Percentiles rank a stretch among this genome's conserved stretches.
Conservation (phyloP, 2,329 filamentous ascomycete species). For the Pestalotiopsis sp. region DNA sequence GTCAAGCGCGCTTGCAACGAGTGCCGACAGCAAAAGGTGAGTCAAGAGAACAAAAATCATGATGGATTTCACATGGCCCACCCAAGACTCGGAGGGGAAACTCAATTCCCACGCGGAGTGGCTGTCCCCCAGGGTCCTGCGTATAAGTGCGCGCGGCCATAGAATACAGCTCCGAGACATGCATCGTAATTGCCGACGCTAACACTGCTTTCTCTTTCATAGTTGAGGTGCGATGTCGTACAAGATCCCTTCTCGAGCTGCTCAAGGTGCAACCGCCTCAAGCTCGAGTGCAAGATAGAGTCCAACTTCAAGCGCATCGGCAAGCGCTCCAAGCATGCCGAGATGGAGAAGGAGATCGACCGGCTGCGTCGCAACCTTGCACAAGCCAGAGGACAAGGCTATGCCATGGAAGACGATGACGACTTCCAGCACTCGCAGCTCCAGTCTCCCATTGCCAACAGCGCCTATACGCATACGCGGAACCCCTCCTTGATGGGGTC, state of each 20-base stretch:
- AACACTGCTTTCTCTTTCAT: constrained; percentile 17
- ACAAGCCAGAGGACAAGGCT: constrained; percentile 63
- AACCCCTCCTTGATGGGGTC: constrained; percentile 69
- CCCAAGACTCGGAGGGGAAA: not conserved
- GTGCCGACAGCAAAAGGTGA: constrained; percentile 83
- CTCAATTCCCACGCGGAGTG: not conserved
- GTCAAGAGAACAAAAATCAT: constrained; percentile 27
- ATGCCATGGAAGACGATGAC: constrained; percentile 54
- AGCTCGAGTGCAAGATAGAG: constrained; percentile 83
- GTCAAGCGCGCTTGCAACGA: constrained; percentile 84
- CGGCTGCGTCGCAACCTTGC: constrained; percentile 64
- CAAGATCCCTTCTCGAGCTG: constrained; percentile 80
- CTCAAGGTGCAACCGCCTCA: constrained; percentile 76
- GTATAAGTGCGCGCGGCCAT: constrained; percentile 1
- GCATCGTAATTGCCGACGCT: constrained; percentile 1
- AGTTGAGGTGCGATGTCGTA: constrained; percentile 83
- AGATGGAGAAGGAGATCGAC: constrained; percentile 85
- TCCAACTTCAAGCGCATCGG: constrained; percentile 85
- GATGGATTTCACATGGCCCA: not conserved
- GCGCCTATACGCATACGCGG: constrained; percentile 60
- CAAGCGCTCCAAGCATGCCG: constrained; percentile 80
- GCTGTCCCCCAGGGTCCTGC: not conserved
- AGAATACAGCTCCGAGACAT: constrained; percentile 12
- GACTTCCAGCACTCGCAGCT: constrained; percentile 57
- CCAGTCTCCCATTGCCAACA: constrained; percentile 61